Evolutionary conservation across 257 asterid genomes (phyloP), one percentile per base, ranked within the genome.

Genomic region (Capsicum rhomboideum): DNA sequence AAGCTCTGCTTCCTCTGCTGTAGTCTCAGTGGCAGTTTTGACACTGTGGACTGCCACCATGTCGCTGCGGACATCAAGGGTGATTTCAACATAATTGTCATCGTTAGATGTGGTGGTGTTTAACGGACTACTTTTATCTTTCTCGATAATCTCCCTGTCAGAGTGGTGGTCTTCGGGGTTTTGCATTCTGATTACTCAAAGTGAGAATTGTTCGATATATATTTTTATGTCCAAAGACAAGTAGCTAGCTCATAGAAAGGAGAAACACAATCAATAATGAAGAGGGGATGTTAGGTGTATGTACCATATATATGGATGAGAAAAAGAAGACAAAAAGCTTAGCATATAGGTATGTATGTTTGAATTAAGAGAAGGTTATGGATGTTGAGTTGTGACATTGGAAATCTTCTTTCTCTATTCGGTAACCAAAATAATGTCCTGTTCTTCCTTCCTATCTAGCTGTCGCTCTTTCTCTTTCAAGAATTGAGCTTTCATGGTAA

Each of bases 21-120:
- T 68, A 1, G 50, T 80, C 20, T 63, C 81, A 6, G 21, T 79
- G 12, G 84, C 72, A 14, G 80, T 83, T 64, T 77, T 82, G 18
- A 87, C 74, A 10, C 86, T 82, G 72, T 49, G 86, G 58, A 84
- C 84, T 23, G 66, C 74, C 64, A 87, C 16, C 0, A 82, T 40
- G 44, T 87, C 87, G 2, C 84, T 83, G 0, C 84, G 84, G 37
- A 87, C 69, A 67, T 87, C 89, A 6, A 87, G 85, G 42, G 84
- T 82, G 40, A 87, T 82, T 49, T 87, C 89, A 14, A 82, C 89
- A 13, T 84, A 42, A 4, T 55, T 75, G 21, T 87, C 87, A 59
- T 80, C 67, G 8, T 50, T 74, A 23, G 8, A 26, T 23, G 6
- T 74, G 61, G 9, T 14, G 23, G 21, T 14, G 37, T 72, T 21